phyloP scores from a whole-genome alignment of 768 basidiomycete species.

The Cystobasidium onofrii region DNA sequence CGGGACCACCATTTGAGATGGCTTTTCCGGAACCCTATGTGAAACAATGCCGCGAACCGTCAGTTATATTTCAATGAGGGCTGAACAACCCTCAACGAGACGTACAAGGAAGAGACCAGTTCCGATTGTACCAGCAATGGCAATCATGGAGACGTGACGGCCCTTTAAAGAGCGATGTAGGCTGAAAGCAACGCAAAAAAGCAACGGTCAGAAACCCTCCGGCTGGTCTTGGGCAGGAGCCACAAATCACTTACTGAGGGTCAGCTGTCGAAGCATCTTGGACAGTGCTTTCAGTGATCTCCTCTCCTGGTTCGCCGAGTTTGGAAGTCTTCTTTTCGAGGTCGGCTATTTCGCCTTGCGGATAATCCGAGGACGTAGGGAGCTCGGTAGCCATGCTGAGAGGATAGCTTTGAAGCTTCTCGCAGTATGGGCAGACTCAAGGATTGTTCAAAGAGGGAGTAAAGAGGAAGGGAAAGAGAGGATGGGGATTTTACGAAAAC shows the following conservation, averaged over 20 bases:
- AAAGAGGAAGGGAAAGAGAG: background rate
- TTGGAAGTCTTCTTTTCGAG: constrained; percentile 12
- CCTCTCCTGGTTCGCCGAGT: background rate
- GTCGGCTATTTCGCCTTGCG: background rate
- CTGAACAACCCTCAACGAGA: background rate
- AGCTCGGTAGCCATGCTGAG: background rate
- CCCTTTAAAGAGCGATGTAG: constrained; percentile 26
- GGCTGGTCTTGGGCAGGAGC: too few relatives aligned
- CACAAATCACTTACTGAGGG: background rate
- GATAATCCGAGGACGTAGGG: background rate
- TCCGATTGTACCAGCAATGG: constrained; percentile 33
- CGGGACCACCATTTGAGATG: constrained; percentile 31
- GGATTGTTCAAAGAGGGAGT: background rate
- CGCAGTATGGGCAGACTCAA: too few relatives aligned
- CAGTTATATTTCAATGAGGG: background rate
- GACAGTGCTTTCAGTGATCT: constrained; percentile 21
- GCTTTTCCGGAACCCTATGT: constrained; percentile 16
- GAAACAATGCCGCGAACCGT: too few relatives aligned
- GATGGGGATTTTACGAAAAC: constrained; percentile 1
- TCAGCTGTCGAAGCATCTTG: constrained; percentile 1
- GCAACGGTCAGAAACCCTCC: background rate
- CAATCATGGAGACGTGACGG: constrained; percentile 32
- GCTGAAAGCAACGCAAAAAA: background rate
- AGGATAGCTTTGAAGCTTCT: background rate
- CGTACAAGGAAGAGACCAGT: constrained; percentile 32